Evolutionary conservation across 345 rosid species (phyloP).

Genomic region (Populus ilicifolia): DNA sequence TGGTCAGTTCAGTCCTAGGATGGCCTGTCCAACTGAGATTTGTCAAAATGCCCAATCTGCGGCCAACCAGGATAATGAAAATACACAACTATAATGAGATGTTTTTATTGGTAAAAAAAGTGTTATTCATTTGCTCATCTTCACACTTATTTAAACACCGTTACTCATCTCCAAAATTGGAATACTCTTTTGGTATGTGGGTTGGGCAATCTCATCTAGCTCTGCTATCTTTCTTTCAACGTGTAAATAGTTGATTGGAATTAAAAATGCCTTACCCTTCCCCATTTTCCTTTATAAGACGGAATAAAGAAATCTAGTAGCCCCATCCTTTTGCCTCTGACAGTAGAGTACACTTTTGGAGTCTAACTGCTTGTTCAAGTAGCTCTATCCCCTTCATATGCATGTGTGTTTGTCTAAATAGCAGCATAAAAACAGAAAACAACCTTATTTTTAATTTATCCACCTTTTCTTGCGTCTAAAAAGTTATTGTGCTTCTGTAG

Average conservation of each 20-base stretch:
- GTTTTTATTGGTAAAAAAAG: background rate
- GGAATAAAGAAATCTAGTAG: background rate
- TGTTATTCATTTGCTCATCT: background rate
- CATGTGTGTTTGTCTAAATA: background rate
- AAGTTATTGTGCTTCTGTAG: background rate
- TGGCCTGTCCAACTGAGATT: background rate
- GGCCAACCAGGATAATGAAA: background rate
- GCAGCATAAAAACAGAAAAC: background rate
- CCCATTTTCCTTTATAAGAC: background rate
- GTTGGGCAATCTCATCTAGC: background rate
- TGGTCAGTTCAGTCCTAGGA: background rate
- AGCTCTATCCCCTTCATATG: background rate
- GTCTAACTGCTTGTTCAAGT: background rate
- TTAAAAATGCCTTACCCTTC: background rate
- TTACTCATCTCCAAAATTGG: background rate
- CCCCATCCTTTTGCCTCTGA: background rate
- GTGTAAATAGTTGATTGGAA: background rate
- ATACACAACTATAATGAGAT: background rate
- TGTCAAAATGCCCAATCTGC: background rate
- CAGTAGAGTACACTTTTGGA: background rate
- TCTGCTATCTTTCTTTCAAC: background rate
- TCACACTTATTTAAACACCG: background rate
- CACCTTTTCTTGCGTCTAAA: background rate
- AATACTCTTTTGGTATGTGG: background rate
- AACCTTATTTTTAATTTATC: background rate